Base-by-base conservation (phyloP, 768 basidiomycete species). In the Galerina marginata region DNA sequence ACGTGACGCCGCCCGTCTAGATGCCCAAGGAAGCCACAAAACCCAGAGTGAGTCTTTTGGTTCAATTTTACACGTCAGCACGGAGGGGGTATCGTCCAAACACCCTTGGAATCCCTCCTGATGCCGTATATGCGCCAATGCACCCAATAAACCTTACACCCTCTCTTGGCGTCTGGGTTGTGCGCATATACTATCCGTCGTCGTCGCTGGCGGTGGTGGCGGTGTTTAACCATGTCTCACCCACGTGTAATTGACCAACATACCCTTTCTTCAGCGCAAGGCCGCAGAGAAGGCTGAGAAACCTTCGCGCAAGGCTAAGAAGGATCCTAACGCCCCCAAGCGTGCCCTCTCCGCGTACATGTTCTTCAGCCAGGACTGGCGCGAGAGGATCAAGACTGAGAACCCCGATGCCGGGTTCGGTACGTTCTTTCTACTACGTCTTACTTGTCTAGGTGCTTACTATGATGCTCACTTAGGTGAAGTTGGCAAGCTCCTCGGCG, bases 311-410 rank as follows among this genome's bases (percentile, higher is more conserved):
- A 87, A 87, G 71, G 74, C 75, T 60, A 87, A 90, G 78, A 94
- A 93, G 77, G 89, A 94, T 74, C 86, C 85, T 62, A 90, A 91
- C 75, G 86, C 89, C 46, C 95, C 94, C 62, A 97, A 98, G 81
- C 88, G 95, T 55, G 91, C 93, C 0, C 83, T 97, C 47, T 97
- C 95, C 33, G 95, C 96, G 42, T 99, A 97, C 81, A 97, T 99
- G 96, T 95, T 95, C 90, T 99, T 98, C 84, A 89, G 87, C 68
- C 92, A 95, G 75, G 96, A 95, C 75, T 91, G 93, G 92, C 86
- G 96, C 72, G 92, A 96, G 77, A 86, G 91, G 73, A 92, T 98
- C 84, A 96, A 96, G 88, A 72, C 86, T 59, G 95, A 97, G 80
- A 96, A 98, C 80, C 96, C 96, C 50, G 93, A 95, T 60, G 95